A percentile compares a stretch with the other conserved stretches of the same genome.
Conservation (phyloP, 345 rosid genomes). For the Hypericum perforatum region DNA sequence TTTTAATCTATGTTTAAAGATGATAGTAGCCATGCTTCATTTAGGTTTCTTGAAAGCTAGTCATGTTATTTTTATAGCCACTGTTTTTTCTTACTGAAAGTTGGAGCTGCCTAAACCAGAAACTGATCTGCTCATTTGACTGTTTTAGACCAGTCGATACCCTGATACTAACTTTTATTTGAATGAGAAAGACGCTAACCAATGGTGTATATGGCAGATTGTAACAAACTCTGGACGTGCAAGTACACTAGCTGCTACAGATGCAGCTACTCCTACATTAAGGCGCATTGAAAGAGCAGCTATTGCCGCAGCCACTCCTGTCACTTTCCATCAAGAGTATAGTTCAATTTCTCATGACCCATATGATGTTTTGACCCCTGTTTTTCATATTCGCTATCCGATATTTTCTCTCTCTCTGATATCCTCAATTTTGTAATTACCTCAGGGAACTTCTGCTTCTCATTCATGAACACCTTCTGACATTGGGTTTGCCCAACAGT, state of each 20-base stretch:
- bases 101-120: too few relatives aligned
- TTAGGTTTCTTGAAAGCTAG: too few relatives aligned
- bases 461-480: conserved; percentile 94
- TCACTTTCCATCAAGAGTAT: conserved; percentile 75
- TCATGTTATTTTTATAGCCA: too few relatives aligned
- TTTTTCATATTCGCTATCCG: not conserved
- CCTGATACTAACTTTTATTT: too few relatives aligned
- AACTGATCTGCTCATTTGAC: too few relatives aligned
- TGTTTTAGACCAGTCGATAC: too few relatives aligned
- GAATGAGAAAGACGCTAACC: not conserved
- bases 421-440: conserved; percentile 7
- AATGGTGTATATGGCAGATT: conserved; percentile 44
- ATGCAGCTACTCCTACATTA: conserved; percentile 96
- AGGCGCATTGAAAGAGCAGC: conserved; percentile 99
- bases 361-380: not conserved
- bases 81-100: too few relatives aligned
- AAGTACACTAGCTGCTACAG: conserved; percentile 83
- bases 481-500: conserved; percentile 65
- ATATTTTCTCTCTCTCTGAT: not conserved
- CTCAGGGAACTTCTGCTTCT: conserved; percentile 86
- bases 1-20: too few relatives aligned
- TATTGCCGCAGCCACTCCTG: conserved; percentile 96
- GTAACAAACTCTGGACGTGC: conserved; percentile 97
- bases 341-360: not conserved
- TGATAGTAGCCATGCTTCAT: too few relatives aligned